phyloP scores from a whole-genome alignment of 345 rosid genomes.

The Eucalyptus decipiens region DNA sequence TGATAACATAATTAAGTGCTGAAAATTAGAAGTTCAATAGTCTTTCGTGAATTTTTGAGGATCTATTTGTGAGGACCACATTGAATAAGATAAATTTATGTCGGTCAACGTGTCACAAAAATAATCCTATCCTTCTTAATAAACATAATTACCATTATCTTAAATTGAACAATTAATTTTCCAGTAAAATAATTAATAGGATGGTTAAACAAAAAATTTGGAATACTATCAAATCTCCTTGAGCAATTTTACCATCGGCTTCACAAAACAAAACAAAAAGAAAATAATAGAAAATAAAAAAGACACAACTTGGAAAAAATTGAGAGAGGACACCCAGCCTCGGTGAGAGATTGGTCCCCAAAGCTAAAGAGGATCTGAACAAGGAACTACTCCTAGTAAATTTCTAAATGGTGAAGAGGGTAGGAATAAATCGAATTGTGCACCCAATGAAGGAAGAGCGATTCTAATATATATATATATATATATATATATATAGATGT shows the following conservation, averaged over 20 bases:
- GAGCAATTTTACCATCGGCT: neutral
- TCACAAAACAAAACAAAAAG: neutral
- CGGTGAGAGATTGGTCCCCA: neutral
- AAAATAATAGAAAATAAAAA: neutral
- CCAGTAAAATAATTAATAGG: neutral
- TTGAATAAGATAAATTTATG: neutral
- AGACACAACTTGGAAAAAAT: neutral
- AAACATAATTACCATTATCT: neutral
- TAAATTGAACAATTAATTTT: neutral
- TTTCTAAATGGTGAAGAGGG: too few relatives aligned
- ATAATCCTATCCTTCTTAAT: neutral
- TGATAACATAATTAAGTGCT: neutral
- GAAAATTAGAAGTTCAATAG: neutral
- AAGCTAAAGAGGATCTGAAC: too few relatives aligned
- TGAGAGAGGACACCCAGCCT: neutral
- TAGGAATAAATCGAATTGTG: accelerated
- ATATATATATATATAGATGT: too few relatives aligned
- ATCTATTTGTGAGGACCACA: neutral
- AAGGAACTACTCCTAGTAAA: accelerated
- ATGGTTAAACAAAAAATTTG: neutral
- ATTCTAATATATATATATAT: too few relatives aligned
- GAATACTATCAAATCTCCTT: neutral
- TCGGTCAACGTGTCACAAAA: neutral
- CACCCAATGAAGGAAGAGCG: accelerated
- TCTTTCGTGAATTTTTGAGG: neutral